Evolutionary conservation across 176 grass and related monocot genomes (phyloP).

Genomic region (Oryza meyeriana): DNA sequence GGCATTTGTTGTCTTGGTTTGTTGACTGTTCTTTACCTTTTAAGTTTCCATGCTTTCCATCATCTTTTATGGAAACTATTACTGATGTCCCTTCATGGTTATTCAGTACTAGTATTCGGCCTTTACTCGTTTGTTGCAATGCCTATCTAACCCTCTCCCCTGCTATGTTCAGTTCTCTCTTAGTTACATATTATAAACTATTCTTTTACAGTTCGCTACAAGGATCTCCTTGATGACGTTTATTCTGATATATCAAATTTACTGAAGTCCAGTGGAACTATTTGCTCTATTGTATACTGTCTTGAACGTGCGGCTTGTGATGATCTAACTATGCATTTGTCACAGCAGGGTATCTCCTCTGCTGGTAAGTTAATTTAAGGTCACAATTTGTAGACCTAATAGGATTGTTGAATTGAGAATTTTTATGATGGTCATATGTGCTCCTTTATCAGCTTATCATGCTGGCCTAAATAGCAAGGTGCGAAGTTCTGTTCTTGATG

Average conservation of each 20-base stretch:
- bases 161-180: constrained; percentile 11
- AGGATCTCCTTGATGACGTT: constrained; percentile 87
- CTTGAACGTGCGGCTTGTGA: constrained; percentile 89
- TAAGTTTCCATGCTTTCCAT: constrained; percentile 3
- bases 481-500: constrained; percentile 73
- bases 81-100: neutral
- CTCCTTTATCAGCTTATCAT: constrained; percentile 79
- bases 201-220: constrained; percentile 88
- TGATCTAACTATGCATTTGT: constrained; percentile 67
- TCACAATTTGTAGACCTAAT: constrained; percentile 3
- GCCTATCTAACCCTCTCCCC: neutral
- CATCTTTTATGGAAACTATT: neutral
- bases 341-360: constrained; percentile 65
- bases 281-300: constrained; percentile 96
- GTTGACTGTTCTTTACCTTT: neutral
- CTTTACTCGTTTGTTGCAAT: neutral
- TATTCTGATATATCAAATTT: constrained; percentile 78
- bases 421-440: constrained; percentile 21
- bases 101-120: too few species aligned
- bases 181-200: constrained; percentile 26
- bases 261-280: constrained; percentile 71
- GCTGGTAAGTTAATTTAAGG: constrained; percentile 61
- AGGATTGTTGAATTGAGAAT: constrained; percentile 17
- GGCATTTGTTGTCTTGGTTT: neutral
- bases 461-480: constrained; percentile 80